phyloP scores from a whole-genome alignment of 805 yeast species.

The Zygotorulaspora danielsina region DNA sequence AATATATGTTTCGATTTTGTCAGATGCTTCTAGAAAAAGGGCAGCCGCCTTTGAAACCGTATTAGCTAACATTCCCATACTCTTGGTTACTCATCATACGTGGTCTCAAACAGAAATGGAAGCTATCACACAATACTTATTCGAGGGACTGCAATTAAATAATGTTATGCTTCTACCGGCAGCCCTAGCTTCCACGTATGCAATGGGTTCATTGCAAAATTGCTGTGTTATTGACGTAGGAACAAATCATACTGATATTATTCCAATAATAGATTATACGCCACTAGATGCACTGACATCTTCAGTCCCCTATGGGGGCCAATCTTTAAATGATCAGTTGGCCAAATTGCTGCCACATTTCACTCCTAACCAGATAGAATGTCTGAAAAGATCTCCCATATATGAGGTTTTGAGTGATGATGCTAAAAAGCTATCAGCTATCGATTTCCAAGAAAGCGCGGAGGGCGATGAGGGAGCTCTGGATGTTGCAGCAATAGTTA shows the following conservation, averaged over 20 bases:
- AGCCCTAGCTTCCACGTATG: slow-evolving; percentile 66
- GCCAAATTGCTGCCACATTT: slow-evolving; percentile 55
- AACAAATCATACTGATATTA: slow-evolving; percentile 63
- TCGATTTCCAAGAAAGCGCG: slow-evolving; percentile 47
- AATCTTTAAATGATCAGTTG: slow-evolving; percentile 53
- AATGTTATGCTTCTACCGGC: slow-evolving; percentile 68
- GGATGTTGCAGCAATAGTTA: slow-evolving; percentile 86
- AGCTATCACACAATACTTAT: slow-evolving; percentile 63
- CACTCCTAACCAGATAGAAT: slow-evolving; percentile 57
- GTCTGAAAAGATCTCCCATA: slow-evolving; percentile 66
- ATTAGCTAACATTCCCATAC: slow-evolving; percentile 56
- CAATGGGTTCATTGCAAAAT: slow-evolving; percentile 61
- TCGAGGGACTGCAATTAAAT: slow-evolving; percentile 67
- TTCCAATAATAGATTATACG: slow-evolving; percentile 74
- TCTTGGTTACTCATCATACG: slow-evolving; percentile 57
- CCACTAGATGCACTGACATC: slow-evolving; percentile 52
- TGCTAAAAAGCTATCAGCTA: slow-evolving; percentile 56
- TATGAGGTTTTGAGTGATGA: slow-evolving; percentile 76
- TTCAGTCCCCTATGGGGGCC: slow-evolving; percentile 57
- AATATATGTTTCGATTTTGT: slow-evolving; percentile 44
- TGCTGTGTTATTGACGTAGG: slow-evolving; percentile 82
- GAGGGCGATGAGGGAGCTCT: slow-evolving; percentile 65
- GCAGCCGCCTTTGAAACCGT: slow-evolving; percentile 30
- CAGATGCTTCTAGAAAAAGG: slow-evolving; percentile 21
- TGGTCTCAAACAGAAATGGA: slow-evolving; percentile 74